phyloP scores from a whole-genome alignment of 78 protist species.

The Diacronema lutheri region DNA sequence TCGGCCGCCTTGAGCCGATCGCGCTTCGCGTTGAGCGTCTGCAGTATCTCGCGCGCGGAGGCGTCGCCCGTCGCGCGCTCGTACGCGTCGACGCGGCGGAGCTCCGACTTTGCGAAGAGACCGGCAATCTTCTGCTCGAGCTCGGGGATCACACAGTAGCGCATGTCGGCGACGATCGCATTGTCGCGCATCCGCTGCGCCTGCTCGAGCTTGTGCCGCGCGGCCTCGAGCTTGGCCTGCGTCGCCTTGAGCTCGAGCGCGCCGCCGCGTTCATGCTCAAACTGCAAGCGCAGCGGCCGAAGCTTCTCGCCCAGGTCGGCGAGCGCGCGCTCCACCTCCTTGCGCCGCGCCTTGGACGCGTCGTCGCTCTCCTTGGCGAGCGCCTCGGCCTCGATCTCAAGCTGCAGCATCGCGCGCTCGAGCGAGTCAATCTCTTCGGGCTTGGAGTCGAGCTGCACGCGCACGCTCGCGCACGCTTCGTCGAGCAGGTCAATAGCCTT shows the following conservation, averaged over 20 bases:
- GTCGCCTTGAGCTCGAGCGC: constrained; percentile 70
- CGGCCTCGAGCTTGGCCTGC: not conserved
- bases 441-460: constrained; percentile 90
- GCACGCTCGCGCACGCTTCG: constrained; percentile 89
- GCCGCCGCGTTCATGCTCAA: constrained; percentile 77
- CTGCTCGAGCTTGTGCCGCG: constrained; percentile 24
- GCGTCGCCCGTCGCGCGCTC: too few species aligned
- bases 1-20: constrained; percentile 61
- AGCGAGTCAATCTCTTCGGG: constrained; percentile 89
- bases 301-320: constrained; percentile 68
- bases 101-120: not conserved
- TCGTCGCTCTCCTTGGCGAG: constrained; percentile 77
- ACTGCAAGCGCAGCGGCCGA: constrained; percentile 64
- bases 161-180: constrained; percentile 80
- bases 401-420: constrained; percentile 80
- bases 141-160: constrained; percentile 85
- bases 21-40: not conserved
- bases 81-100: too few species aligned
- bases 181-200: constrained; percentile 83
- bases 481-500: constrained; percentile 94
- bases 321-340: constrained; percentile 59
- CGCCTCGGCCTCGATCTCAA: constrained; percentile 89
- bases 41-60: too few species aligned
- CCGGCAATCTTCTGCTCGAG: not conserved
- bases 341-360: constrained; percentile 54